Base-by-base conservation (phyloP, 345 rosid genomes). In the Aethionema arabicum region DNA sequence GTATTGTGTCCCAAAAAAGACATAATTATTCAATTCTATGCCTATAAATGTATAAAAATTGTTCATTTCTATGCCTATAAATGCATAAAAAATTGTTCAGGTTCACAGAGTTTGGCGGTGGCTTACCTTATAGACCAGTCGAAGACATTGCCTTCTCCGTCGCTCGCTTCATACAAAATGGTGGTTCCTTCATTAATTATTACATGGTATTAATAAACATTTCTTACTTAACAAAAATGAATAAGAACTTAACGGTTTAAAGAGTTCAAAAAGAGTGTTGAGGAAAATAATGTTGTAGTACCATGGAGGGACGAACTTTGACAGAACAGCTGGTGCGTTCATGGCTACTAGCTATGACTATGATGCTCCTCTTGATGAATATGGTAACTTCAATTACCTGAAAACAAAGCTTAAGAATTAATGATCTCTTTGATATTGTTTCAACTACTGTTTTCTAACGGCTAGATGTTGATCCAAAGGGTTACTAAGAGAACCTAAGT, bases 281-380 rank as follows among this genome's bases (percentile, higher is more conserved):
- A 16, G 29, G 2, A 48, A 42, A n/a, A n/a, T n/a, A n/a, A 40
- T 13, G 63, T 38, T 55, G 64, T 12, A 93, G 99, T 93, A 87
- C 70, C 97, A 93, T 39, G 97, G 99, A 32, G 99, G 99, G 69
- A 87, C 97, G 8, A 93, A 93, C 72, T 93, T 93, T 51, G 99
- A 80, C 40, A 68, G 99, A 65, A 93, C 99, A 53, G 83, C 99
- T 5, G 96, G 97, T 29, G 36, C 8, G 30, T 93, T 90, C 78
- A 80, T 93, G 56, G 86, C 99, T 42, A 88, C 99, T 11, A 92
- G 87, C 77, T 90, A 92, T 44, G 99, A 93, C 61, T 93, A 90
- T 13, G 99, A 87, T 73, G 99, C 96, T 74, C 97, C 96, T 62
- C 61, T 93, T 11, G 97, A 93, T 79, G 97, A 92, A 80, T 93